phyloP scores from a whole-genome alignment of 257 asterid genomes.

The Leptodermis oblonga region DNA sequence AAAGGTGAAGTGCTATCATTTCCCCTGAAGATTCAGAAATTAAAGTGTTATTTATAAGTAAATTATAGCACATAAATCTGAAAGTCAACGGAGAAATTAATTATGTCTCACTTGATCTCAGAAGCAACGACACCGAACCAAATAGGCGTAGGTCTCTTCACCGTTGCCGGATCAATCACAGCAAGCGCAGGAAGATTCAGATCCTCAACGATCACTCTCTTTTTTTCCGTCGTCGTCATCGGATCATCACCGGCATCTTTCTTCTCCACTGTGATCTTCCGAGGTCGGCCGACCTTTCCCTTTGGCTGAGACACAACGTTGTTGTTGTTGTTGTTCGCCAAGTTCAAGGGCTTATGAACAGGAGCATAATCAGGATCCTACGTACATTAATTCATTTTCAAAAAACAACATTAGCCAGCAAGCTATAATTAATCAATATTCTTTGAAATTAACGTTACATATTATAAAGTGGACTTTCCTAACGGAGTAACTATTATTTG shows the following conservation, averaged over 20 bases:
- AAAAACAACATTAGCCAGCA: no score
- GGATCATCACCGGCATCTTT: neutral
- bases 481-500: no score
- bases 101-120: slow-evolving; percentile 17
- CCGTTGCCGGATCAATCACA: slow-evolving; percentile 1
- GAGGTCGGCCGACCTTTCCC: no score
- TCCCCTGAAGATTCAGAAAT: slow-evolving; percentile 7
- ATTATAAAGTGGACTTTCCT: no score
- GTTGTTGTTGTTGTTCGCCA: neutral
- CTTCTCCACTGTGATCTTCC: slow-evolving; percentile 1
- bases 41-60: no score
- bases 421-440: no score
- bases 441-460: no score
- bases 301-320: neutral
- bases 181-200: slow-evolving; percentile 13
- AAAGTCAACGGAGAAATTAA: no score
- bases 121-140: slow-evolving; percentile 31
- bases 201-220: slow-evolving; percentile 9
- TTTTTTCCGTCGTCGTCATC: neutral
- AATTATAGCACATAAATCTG: no score
- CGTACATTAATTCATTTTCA: no score
- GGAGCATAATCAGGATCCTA: neutral
- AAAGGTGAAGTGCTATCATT: slow-evolving; percentile 9
- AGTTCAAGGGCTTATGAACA: neutral
- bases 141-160: slow-evolving; percentile 1